phyloP scores from a whole-genome alignment of 805 yeast species.

The Candida patagonica region DNA sequence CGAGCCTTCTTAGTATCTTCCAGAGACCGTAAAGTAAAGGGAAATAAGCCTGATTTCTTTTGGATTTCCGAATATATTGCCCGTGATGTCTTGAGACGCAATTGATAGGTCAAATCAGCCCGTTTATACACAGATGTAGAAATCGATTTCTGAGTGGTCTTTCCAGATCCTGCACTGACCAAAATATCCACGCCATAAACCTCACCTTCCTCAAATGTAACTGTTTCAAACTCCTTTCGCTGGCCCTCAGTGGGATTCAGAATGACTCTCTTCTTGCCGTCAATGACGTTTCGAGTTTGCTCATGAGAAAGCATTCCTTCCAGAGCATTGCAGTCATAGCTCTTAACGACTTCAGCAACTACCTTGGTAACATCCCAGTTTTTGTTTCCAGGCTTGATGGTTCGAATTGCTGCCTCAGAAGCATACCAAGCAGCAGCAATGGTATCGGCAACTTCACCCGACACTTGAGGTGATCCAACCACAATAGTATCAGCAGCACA shows the following conservation, averaged over 20 bases:
- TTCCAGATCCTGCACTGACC: constrained; percentile 60
- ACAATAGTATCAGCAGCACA: constrained; percentile 60
- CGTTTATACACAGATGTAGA: constrained; percentile 65
- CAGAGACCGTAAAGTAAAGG: constrained; percentile 55
- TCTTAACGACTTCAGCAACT: constrained; percentile 53
- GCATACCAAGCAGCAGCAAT: constrained; percentile 66
- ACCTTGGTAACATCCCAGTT: constrained; percentile 68
- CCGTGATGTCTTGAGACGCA: constrained; percentile 65
- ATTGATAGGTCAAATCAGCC: constrained; percentile 57
- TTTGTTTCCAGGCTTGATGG: constrained; percentile 54
- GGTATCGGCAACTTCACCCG: constrained; percentile 58
- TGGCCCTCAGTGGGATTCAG: constrained; percentile 65
- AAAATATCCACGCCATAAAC: constrained; percentile 71
- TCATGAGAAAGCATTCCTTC: constrained; percentile 73
- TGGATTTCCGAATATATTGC: constrained; percentile 57
- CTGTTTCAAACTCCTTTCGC: constrained; percentile 51
- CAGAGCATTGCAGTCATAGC: constrained; percentile 49
- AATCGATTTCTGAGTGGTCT: constrained; percentile 48
- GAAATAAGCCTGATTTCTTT: constrained; percentile 57
- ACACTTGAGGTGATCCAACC: constrained; percentile 33
- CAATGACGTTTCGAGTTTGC: constrained; percentile 56
- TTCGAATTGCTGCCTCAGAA: constrained; percentile 69
- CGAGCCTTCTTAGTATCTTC: constrained; percentile 63
- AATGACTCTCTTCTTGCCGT: constrained; percentile 69
- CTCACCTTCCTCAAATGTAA: constrained; percentile 62